A percentile compares a stretch with the other conserved stretches of the same genome.
Evolutionary conservation across 2,329 filamentous ascomycete species (phyloP).

Genomic region (Colletotrichum camelliae): DNA sequence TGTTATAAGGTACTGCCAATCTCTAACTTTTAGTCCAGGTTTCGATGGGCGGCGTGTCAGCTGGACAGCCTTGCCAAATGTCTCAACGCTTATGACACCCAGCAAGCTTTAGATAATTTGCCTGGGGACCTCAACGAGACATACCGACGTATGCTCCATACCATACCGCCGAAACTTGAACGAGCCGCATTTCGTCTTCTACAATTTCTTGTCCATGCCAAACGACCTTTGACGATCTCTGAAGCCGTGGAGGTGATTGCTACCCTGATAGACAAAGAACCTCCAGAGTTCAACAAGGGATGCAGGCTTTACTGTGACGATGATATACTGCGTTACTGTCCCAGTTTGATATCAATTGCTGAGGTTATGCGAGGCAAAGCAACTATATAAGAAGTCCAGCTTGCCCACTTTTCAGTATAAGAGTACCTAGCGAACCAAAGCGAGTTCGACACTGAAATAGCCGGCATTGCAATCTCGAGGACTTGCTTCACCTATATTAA

Average conservation of each 20-base stretch:
- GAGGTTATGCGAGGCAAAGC: too few species aligned
- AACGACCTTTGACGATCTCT: conserved; percentile 19
- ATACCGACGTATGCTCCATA: neutral
- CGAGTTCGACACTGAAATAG: neutral
- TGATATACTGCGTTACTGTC: conserved; percentile 22
- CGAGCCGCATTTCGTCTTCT: conserved; percentile 23
- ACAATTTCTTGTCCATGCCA: conserved; percentile 27
- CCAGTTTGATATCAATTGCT: conserved; percentile 22
- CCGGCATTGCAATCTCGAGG: conserved; percentile 23
- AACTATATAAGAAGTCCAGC: conserved; percentile 22
- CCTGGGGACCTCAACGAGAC: neutral
- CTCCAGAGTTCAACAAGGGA: conserved; percentile 8
- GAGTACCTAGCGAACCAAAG: conserved; percentile 24
- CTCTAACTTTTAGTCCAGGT: neutral
- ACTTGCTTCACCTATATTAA: conserved; percentile 27
- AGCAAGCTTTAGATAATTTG: neutral
- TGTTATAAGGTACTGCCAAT: neutral
- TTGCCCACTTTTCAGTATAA: conserved; percentile 30
- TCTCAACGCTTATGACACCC: neutral
- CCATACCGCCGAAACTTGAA: conserved; percentile 19
- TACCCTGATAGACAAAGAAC: conserved; percentile 17
- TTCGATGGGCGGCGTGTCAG: neutral
- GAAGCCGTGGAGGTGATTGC: conserved; percentile 30
- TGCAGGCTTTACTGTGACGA: neutral
- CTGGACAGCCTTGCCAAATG: neutral